These are phyloP conservation scores for Malania oleifera DNA, from an alignment of 164 flowering plant species.

Conservation along the genomic window DNA sequence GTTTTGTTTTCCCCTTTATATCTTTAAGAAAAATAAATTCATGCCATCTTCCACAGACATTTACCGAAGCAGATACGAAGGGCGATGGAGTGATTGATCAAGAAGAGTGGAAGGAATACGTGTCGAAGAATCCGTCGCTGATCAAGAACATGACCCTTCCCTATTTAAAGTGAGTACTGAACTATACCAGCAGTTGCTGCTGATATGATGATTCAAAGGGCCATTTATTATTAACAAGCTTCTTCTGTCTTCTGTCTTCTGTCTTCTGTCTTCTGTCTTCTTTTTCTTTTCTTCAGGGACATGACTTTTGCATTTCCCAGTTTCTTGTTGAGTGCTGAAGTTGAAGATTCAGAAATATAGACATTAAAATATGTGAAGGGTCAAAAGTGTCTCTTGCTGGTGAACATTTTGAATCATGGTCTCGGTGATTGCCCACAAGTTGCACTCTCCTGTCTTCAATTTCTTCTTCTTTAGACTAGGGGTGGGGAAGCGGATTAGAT, in stretches of 20 bases:
- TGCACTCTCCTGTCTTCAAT: too few species aligned
- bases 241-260: too few species aligned
- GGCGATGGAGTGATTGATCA: constrained; percentile 51
- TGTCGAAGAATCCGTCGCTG: constrained; percentile 49
- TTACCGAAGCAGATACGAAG: constrained; percentile 45
- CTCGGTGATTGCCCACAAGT: too few species aligned
- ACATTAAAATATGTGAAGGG: too few species aligned
- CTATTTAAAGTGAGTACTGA: constrained; percentile 46
- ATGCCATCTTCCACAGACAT: constrained; percentile 29
- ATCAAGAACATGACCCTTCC: constrained; percentile 70
- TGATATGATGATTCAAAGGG: neutral
- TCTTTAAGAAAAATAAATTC: neutral
- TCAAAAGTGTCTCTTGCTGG: too few species aligned
- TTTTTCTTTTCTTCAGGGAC: constrained; percentile 47
- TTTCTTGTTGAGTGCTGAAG: constrained; percentile 62
- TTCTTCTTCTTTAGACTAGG: too few species aligned
- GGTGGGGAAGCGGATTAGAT: too few species aligned
- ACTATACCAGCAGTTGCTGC: neutral
- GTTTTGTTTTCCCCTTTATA: neutral
- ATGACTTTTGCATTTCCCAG: constrained; percentile 84
- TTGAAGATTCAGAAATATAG: constrained; percentile 43
- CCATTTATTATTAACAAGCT: neutral
- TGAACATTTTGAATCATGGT: too few species aligned
- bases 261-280: too few species aligned
- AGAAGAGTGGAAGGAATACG: constrained; percentile 64